A percentile compares a stretch with the other conserved stretches of the same genome.
Conservation (phyloP, 441 rosid genomes). For the Adansonia madagascariensis region DNA sequence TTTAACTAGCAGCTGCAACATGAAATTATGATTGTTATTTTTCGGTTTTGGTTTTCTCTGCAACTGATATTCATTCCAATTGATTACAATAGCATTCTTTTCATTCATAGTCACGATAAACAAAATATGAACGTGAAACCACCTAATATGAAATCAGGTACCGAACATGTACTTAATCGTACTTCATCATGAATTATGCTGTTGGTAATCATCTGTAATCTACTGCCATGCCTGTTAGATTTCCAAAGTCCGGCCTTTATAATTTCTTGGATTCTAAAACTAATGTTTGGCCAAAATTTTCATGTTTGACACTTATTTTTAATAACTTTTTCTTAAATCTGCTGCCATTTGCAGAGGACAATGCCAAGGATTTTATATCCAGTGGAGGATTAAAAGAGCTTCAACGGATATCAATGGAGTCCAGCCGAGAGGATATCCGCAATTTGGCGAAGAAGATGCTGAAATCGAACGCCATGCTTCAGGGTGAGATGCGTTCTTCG, state of each 20-base stretch:
- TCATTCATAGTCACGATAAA: too few species aligned
- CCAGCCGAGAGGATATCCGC: slow-evolving; percentile 86
- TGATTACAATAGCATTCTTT: too few species aligned
- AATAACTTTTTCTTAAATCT: neutral
- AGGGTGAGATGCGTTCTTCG: slow-evolving; percentile 35
- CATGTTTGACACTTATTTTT: neutral
- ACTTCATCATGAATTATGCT: too few species aligned
- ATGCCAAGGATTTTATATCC: slow-evolving; percentile 63
- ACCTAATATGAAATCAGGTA: neutral
- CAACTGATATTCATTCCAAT: too few species aligned
- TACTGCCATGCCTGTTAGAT: neutral
- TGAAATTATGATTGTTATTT: too few species aligned
- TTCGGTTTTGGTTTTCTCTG: neutral
- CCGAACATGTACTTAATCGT: neutral
- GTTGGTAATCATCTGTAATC: neutral
- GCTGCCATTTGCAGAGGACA: slow-evolving; percentile 59
- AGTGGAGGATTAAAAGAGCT: slow-evolving; percentile 71
- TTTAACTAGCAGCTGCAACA: neutral
- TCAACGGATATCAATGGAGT: slow-evolving; percentile 69
- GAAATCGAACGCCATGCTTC: slow-evolving; percentile 55
- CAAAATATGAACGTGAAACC: neutral
- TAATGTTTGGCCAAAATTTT: neutral
- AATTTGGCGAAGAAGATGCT: slow-evolving; percentile 84
- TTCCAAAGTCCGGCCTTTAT: neutral
- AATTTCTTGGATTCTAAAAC: neutral